Evolutionary conservation across 1,284 basidiomycete genomes (phyloP), one percentile per base, ranked within the genome.

Genomic region (Mycosarcoma mackinlayi): DNA sequence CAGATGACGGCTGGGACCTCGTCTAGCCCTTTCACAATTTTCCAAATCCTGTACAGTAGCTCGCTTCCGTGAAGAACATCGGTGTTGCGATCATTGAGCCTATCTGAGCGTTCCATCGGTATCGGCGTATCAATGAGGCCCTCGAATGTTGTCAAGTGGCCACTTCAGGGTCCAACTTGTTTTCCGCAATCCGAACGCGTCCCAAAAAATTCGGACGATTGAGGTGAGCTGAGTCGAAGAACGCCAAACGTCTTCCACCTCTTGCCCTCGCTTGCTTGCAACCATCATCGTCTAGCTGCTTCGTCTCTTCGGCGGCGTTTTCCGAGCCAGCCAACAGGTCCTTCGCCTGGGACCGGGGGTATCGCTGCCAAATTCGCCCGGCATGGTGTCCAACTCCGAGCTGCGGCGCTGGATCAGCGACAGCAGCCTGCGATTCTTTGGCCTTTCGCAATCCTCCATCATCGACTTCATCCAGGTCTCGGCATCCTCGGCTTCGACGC

Each of bases 401-500:
- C 60, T 75, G 27, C 72, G 76, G 6, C 72, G 76, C 35, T 79
- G 76, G 76, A 78, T 79, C 50, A 67, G 67, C 50, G 77, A 79
- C 67, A 70, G 78, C 44, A 66, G 65, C 47, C 68, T 78, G 50
- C 61, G 55, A 3, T 70, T 79, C 53, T 79, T 78, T 39, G 77
- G 77, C n/a, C 56, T 78, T n/a, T 78, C 77, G 11, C 71, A 78
- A 35, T 73, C 67, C 14, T 73, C 64, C 44, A 70, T 76, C 39
- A 57, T 78, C 51, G 77, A 79, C 37, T 79, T 74, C 33, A 63
- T 79, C 50, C 66, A 70, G 31, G 73, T 76, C 6, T 76, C 73
- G 1, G 93, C 93, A 16, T 88, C 90, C 6, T 89, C 90, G 35
- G 87, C 93, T 53, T 93, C 94, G 82, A 89, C 90, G 7, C 86